A percentile compares a stretch with the other conserved stretches of the same genome.
Evolutionary conservation across 2,329 filamentous ascomycete species (phyloP).

Genomic region (Setomelanomma holmii): DNA sequence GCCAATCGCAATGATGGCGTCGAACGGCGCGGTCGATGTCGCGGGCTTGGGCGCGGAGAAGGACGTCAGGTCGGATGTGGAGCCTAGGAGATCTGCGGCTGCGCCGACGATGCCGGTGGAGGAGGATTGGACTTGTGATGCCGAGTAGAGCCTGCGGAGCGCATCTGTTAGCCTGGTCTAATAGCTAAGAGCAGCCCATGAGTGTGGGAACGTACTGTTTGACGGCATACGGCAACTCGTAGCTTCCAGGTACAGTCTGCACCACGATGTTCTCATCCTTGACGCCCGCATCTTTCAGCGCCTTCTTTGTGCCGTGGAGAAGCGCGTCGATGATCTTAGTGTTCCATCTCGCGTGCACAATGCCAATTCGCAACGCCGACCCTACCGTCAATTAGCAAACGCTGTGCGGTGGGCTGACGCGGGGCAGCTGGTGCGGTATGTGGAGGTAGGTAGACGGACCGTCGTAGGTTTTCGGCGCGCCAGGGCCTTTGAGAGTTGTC

Average conservation of each 20-base stretch:
- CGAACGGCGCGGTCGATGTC: conserved; percentile 66
- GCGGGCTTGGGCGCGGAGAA: conserved; percentile 42
- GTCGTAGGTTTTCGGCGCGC: conserved; percentile 64
- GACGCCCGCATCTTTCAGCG: conserved; percentile 80
- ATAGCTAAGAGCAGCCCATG: too few relatives aligned
- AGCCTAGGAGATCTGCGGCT: conserved; percentile 78
- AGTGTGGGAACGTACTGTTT: conserved; percentile 69
- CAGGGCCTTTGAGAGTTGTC: conserved; percentile 68
- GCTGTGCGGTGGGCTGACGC: conserved; percentile 1
- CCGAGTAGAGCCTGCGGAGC: conserved; percentile 80
- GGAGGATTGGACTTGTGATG: conserved; percentile 80
- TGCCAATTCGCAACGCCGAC: conserved; percentile 80
- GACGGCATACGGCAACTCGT: conserved; percentile 91
- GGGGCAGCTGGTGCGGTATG: conserved; percentile 9
- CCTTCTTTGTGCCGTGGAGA: conserved; percentile 78
- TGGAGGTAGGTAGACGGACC: conserved; percentile 50
- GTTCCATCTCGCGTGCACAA: conserved; percentile 98
- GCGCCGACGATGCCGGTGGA: conserved; percentile 63
- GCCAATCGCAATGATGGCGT: conserved; percentile 93
- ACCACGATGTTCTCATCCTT: conserved; percentile 86
- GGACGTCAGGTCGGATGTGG: conserved; percentile 65
- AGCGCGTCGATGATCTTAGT: conserved; percentile 84
- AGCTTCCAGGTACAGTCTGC: conserved; percentile 90
- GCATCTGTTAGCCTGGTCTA: too few relatives aligned
- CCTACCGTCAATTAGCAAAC: conserved; percentile 40